phyloP scores from a whole-genome alignment of 768 basidiomycete genomes.

The Clavulina sp. region DNA sequence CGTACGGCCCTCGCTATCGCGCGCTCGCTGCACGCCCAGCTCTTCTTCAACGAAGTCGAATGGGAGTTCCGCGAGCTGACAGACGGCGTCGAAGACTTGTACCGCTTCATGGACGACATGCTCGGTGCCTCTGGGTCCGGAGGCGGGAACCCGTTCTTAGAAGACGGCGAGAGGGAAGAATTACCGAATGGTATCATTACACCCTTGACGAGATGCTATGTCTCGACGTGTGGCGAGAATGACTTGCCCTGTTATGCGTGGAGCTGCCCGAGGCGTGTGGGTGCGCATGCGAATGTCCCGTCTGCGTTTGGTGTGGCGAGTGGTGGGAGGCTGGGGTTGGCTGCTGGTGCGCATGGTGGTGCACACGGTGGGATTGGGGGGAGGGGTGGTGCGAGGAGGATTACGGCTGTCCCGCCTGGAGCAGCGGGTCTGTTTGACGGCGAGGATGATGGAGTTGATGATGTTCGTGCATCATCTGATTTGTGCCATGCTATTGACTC shows the following conservation, averaged over 20 bases:
- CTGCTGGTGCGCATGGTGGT: too few species aligned
- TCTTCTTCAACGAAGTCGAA: slow-evolving; percentile 95
- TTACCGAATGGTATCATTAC: slow-evolving; percentile 83
- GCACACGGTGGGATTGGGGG: too few species aligned
- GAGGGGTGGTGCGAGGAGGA: too few species aligned
- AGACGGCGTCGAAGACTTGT: slow-evolving; percentile 85
- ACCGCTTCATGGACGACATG: slow-evolving; percentile 57
- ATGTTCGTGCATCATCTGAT: too few species aligned
- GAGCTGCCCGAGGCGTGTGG: slow-evolving; percentile 29
- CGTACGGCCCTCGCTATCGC: slow-evolving; percentile 76
- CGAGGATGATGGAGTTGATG: too few species aligned
- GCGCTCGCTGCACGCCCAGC: slow-evolving; percentile 73
- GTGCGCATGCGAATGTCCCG: too few species aligned
- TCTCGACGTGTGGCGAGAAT: slow-evolving; percentile 69
- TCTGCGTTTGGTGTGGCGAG: too few species aligned
- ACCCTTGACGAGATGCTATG: slow-evolving; percentile 78
- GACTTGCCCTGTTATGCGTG: slow-evolving; percentile 57
- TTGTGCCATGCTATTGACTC: neutral
- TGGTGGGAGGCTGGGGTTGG: too few species aligned
- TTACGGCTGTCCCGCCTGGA: too few species aligned
- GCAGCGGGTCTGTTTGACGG: too few species aligned
- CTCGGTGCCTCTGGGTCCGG: slow-evolving; percentile 33
- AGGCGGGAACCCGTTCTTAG: too few species aligned
- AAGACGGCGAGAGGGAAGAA: slow-evolving; percentile 33
- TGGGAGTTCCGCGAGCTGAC: slow-evolving; percentile 72